A percentile compares a stretch with the other conserved stretches of the same genome.
phyloP scores from a whole-genome alignment of 768 basidiomycete genomes.

The Mrakia blollopis region DNA sequence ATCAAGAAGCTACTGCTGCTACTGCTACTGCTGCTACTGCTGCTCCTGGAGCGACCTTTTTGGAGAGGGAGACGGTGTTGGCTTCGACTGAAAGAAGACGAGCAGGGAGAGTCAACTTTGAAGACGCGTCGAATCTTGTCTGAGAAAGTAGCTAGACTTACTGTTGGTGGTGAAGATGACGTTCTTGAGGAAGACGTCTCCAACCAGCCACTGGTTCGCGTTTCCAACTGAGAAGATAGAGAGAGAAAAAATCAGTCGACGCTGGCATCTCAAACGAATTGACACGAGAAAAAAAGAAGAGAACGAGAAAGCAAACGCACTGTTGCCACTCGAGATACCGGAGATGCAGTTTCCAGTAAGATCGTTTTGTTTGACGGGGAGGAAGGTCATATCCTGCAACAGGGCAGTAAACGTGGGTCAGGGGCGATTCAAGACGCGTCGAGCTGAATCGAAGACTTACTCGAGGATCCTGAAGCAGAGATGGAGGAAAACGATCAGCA shows the following conservation, averaged over 20 bases:
- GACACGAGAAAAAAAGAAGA: neutral
- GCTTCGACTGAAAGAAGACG: neutral
- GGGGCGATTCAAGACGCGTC: neutral
- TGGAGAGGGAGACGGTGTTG: neutral
- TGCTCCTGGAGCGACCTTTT: neutral
- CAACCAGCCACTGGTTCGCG: slow-evolving; percentile 56
- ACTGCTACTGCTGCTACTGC: neutral
- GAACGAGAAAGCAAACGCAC: neutral
- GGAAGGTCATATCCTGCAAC: slow-evolving; percentile 58
- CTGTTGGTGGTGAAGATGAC: slow-evolving; percentile 26
- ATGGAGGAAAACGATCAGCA: neutral
- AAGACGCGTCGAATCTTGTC: neutral
- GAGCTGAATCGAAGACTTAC: neutral
- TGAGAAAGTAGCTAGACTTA: neutral
- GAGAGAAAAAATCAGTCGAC: neutral
- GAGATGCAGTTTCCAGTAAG: slow-evolving; percentile 49
- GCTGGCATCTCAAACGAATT: neutral
- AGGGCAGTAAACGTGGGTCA: neutral
- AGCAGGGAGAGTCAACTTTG: neutral
- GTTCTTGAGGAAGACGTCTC: slow-evolving; percentile 51
- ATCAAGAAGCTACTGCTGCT: neutral
- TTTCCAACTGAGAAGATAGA: neutral
- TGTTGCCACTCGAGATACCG: neutral
- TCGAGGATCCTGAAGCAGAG: neutral
- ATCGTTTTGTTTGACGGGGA: slow-evolving; percentile 53